Base-by-base conservation (phyloP, 2,329 filamentous ascomycete species). In the Arthroderma sp. region DNA sequence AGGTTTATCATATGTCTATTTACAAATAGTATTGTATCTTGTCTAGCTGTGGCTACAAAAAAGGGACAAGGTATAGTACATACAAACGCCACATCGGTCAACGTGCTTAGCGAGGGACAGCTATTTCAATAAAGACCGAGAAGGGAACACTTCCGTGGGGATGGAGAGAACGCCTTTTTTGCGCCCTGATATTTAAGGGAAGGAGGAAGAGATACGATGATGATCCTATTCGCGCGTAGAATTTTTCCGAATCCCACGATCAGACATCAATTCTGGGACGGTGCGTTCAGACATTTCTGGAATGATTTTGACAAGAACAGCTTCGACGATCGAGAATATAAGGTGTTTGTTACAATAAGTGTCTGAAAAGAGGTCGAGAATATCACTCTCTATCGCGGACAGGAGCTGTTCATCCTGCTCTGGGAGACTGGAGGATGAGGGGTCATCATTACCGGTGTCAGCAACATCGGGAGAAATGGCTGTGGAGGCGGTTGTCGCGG, bases 311-410 rank as follows among this genome's bases (percentile, higher is more conserved):
- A 86, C 75, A n/a, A 95, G 69, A 2, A 94, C 61, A 47, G 89
- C 66, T 66, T 98, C 91, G 31, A 96, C 66, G 40, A 91, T 71
- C 38, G 78, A 73, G 58, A 94, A 94, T 54, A 94, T 69, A 30
- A 96, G 68, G 66, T 95, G 87, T 67, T 88, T 93, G 66, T 98
- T 98, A 65, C 87, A 82, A 66, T 94, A 94, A 42, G 75, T 71
- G 63, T 95, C 87, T 10, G 75, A 77, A 53, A 94, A 81, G 33
- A 88, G 70, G 54, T 83, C 78, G 39, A 96, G 70, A 38, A 87
- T 68, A 27, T 69, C 67, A 44, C 72, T 66, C 56, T 80, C 77
- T 51, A 86, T 73, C 53, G 81, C 74, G 48, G 67, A 63, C 38
- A 78, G 63, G 47, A 78, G 68, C 40, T 65, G 66, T 50, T 68